Conservation (phyloP, 208 protist species). For the Leishmania aethiopica region DNA sequence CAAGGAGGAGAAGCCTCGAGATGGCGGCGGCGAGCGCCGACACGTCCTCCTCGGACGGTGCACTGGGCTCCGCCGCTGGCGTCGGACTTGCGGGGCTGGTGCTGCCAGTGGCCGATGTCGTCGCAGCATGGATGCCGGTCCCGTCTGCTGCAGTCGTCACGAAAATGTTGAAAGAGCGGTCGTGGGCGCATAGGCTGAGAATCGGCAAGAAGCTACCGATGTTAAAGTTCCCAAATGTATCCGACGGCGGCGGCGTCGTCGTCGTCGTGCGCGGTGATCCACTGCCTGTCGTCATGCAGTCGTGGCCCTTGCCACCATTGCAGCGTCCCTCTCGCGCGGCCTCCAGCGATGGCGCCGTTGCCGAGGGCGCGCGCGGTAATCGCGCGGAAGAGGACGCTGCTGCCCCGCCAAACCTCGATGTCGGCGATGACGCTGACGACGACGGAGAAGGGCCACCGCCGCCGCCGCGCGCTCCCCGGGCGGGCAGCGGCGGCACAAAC, state of each 20-base stretch:
- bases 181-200: conserved; percentile 20
- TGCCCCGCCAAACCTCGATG: neutral
- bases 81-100: neutral
- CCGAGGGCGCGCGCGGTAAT: neutral
- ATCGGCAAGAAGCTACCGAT: conserved; percentile 1
- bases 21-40: conserved; percentile 2
- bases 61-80: neutral
- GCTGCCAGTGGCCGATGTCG: neutral
- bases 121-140: neutral
- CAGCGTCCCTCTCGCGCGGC: neutral
- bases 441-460: neutral
- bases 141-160: neutral
- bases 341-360: neutral
- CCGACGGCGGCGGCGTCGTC: neutral
- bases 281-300: neutral
- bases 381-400: neutral
- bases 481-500: conserved; percentile 1
- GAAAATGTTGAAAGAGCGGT: conserved; percentile 12
- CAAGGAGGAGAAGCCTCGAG: conserved; percentile 5
- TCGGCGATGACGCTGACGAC: neutral
- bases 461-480: neutral
- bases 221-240: conserved; percentile 17
- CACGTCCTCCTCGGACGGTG: neutral
- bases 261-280: neutral
- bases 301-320: neutral